Percentiles rank a stretch among this genome's conserved stretches.
phyloP scores from a whole-genome alignment of 176 grass and related monocot genomes.

The Phoenix roebelenii region DNA sequence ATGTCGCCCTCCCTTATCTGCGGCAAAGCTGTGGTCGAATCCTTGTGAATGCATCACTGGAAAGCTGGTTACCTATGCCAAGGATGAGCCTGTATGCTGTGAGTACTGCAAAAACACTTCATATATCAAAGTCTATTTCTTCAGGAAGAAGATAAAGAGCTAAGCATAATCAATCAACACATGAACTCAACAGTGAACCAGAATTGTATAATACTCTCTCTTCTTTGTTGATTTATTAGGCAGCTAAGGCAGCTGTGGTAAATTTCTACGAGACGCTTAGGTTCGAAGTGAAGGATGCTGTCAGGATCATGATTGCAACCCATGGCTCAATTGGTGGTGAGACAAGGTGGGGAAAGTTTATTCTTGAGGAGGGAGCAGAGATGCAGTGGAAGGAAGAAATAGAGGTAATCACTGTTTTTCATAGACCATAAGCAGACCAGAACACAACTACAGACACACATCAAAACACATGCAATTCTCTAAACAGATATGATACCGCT shows the following conservation, averaged over 20 bases:
- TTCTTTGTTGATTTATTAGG: conserved; percentile 21
- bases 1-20: conserved; percentile 58
- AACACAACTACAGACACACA: too few relatives aligned
- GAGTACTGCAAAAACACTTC: neutral
- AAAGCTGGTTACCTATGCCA: conserved; percentile 84
- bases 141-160: too few relatives aligned
- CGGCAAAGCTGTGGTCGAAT: conserved; percentile 50
- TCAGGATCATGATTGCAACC: conserved; percentile 63
- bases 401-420: conserved; percentile 20
- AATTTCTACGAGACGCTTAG: conserved; percentile 85
- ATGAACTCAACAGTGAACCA: too few relatives aligned
- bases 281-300: conserved; percentile 65
- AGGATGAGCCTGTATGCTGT: conserved; percentile 84
- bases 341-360: conserved; percentile 32
- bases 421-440: too few relatives aligned
- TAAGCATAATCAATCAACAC: too few relatives aligned
- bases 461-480: too few relatives aligned
- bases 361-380: conserved; percentile 54
- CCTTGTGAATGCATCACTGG: conserved; percentile 78
- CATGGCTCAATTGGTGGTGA: conserved; percentile 70
- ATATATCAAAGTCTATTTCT: too few relatives aligned
- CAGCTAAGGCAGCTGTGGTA: conserved; percentile 68
- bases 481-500: too few relatives aligned
- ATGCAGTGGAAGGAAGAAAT: conserved; percentile 58
- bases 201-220: neutral